Base-by-base conservation (phyloP, 208 protist species). In the Trypanosoma brucei region DNA sequence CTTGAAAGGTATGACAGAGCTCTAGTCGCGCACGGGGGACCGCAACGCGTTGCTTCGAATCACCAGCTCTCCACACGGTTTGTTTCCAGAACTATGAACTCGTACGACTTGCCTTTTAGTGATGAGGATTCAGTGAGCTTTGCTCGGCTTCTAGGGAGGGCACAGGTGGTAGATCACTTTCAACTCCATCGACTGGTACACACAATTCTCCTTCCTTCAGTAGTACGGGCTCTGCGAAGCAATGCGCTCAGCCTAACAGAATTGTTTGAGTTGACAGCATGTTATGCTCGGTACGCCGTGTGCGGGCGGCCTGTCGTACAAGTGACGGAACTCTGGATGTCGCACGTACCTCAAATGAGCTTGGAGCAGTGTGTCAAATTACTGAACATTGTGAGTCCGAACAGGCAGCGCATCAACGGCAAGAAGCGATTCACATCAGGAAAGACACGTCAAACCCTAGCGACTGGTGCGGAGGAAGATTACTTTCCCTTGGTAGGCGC, bases 181-280 rank as follows among this genome's bases (percentile, higher is more conserved):
- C 83, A 88, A 50, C 62, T 93, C 36, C 87, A 93, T 58, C 65
- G 70, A 1, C 67, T 93, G 31, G 50, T 91, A 13, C 87, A 93
- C 62, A 69, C 78, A 0, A 64, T 78, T 62, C 53, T 93, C 40
- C 71, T 91, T 22, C 87, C 87, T n/a, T 67, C 70, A 22, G 44
- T 93, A 38, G 40, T 66, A 42, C 59, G 51, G 13, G 70, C 66
- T 37, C 65, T 93, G n/a, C 46, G 46, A 7, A 13, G 38, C 8
- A 48, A 57, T 44, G 14, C 35, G 31, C 50, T 50, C 13, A 50
- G 56, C n/a, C 48, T 50, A 55, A 59, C 22, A 2, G 22, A 9
- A 7, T 36, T 54, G 48, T 59, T 70, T 56, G 71, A 76, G 36
- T 31, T 71, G n/a, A 69, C 65, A 6, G 35, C 36, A 33, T 70